These are phyloP conservation scores for Talaromyces borbonicus DNA, from an alignment of 495 filamentous ascomycete genomes.

Conservation along the genomic window DNA sequence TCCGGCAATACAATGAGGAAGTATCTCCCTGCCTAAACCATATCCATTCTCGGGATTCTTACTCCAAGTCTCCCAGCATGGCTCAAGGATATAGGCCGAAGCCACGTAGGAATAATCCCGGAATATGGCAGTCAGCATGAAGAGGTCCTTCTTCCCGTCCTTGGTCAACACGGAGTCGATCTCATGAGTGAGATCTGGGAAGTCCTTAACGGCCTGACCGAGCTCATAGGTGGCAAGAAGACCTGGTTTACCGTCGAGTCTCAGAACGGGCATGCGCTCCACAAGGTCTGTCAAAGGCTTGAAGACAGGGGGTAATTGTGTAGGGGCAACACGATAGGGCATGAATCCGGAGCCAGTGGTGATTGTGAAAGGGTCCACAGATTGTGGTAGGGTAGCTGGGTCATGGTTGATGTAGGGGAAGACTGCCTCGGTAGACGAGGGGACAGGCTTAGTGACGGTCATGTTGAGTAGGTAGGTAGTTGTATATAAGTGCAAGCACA, in stretches of 20 bases:
- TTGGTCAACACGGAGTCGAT: constrained; percentile 52
- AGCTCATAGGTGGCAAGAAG: constrained; percentile 63
- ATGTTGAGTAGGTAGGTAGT: constrained; percentile 9
- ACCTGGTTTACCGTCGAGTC: constrained; percentile 55
- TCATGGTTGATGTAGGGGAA: constrained; percentile 50
- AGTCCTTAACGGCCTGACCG: constrained; percentile 56
- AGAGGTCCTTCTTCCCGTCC: constrained; percentile 49
- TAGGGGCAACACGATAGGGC: constrained; percentile 30
- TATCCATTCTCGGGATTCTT: constrained; percentile 54
- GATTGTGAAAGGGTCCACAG: constrained; percentile 68
- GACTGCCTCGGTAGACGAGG: constrained; percentile 35
- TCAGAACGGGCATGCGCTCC: constrained; percentile 65
- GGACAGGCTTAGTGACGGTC: constrained; percentile 23
- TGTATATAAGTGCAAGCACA: neutral
- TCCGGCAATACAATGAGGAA: constrained; percentile 59
- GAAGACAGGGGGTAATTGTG: constrained; percentile 53
- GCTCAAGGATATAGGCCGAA: constrained; percentile 83
- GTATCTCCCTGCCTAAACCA: constrained; percentile 58
- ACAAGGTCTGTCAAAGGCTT: constrained; percentile 57
- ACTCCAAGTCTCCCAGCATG: constrained; percentile 68
- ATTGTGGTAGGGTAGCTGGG: constrained; percentile 47
- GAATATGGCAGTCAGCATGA: constrained; percentile 72
- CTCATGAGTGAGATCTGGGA: constrained; percentile 63
- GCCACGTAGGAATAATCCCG: constrained; percentile 85
- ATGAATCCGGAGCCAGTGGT: constrained; percentile 72